Evolutionary conservation across 108 stramenopile genomes (phyloP), one percentile per base, ranked within the genome.

Genomic region (Fragilaria radians): DNA sequence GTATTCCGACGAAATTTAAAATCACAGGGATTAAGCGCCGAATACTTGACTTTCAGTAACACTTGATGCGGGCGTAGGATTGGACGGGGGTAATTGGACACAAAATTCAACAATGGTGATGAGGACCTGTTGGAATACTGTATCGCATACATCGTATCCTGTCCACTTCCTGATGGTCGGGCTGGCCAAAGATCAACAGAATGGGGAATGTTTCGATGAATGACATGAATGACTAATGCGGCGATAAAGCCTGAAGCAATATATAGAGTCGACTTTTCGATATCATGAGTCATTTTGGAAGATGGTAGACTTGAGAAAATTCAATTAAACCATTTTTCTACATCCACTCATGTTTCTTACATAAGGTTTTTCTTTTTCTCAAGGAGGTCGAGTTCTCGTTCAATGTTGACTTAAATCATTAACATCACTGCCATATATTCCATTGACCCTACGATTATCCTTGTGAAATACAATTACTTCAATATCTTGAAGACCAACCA

Each of bases 21-120:
- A 47, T 74, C 72, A 4, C 53, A 54, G 3, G 72, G 72, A 36
- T 74, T 74, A 47, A 74, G 4, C 21, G 72, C 27, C 4, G 72
- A 68, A 21, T 65, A 59, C 18, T 74, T 47, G 55, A 74, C 62
- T 23, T 65, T 31, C 17, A 74, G 24, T 18, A 74, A 32, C 5
- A 68, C 48, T 48, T 74, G 62, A 47, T 65, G 14, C 14, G 32
- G 30, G 19, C 55, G 25, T 3, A 50, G 59, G 7, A 57, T 21
- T 1, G 71, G 71, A 17, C 28, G 45, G 25, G 71, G 71, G 42
- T 52, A 22, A 22, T 66, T 30, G 2, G 22, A 4, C 1, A 25
- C 22, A 1, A 66, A 26, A 19, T 46, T 3, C 54, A 72, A 36
- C 3, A 66, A 59, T 4, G 51, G 19, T 2, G 60, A n/a, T 7